A percentile compares a stretch with the other conserved stretches of the same genome.
These are phyloP conservation scores for Aphanomyces stellatus DNA, from an alignment of 352 stramenopile genomes.

Conservation along the genomic window DNA sequence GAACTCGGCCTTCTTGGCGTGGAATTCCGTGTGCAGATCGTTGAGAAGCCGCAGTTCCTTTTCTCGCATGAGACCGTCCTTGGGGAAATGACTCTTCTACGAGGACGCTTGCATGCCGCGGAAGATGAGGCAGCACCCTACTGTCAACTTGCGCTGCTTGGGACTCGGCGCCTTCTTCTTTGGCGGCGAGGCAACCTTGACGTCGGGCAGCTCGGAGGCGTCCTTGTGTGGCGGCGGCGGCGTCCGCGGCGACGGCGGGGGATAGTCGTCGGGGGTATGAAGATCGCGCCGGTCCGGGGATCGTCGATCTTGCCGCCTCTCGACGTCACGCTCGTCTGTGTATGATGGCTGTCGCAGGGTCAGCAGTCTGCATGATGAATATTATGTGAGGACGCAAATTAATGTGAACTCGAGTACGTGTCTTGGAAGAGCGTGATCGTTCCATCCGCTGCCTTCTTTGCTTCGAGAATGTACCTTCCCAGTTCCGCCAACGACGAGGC, in stretches of 20 bases:
- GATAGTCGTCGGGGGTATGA: no score
- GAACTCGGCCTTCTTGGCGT: slow-evolving; percentile 14
- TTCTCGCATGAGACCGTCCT: neutral
- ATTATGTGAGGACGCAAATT: neutral
- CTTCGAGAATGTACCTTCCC: slow-evolving; percentile 9
- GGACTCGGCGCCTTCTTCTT: slow-evolving; percentile 10
- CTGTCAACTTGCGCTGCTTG: neutral
- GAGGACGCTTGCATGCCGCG: no score
- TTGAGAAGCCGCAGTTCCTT: neutral
- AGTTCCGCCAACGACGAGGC: neutral
- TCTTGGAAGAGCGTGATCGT: slow-evolving; percentile 5
- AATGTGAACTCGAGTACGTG: neutral
- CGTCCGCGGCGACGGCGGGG: no score
- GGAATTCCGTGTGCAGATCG: slow-evolving; percentile 13
- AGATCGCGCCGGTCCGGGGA: no score
- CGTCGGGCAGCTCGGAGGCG: neutral
- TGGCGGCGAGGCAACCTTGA: neutral
- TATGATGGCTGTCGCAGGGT: neutral
- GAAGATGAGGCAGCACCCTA: neutral
- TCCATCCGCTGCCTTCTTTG: slow-evolving; percentile 10
- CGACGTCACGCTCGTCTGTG: no score
- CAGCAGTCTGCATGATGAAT: neutral
- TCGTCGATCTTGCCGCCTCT: no score
- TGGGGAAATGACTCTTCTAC: neutral
- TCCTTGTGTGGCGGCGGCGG: neutral